phyloP scores from a whole-genome alignment of 2,329 filamentous ascomycete species.

The Diplodia seriata region DNA sequence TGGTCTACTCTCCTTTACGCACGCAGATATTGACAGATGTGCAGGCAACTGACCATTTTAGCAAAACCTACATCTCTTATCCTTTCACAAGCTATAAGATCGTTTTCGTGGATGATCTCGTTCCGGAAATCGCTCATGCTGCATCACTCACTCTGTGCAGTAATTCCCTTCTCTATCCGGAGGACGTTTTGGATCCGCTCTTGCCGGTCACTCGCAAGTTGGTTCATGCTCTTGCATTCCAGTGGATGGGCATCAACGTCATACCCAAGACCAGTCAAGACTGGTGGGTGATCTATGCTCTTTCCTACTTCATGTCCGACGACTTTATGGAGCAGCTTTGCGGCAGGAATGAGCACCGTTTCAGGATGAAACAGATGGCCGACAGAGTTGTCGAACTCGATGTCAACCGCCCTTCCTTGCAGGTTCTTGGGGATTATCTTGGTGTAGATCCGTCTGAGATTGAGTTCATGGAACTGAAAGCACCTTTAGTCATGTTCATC shows the following conservation, averaged over 20 bases:
- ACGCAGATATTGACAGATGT: slow-evolving; percentile 1
- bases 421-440: slow-evolving; percentile 77
- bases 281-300: slow-evolving; percentile 86
- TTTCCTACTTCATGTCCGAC: slow-evolving; percentile 94
- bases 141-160: slow-evolving; percentile 89
- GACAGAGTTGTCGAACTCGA: slow-evolving; percentile 85
- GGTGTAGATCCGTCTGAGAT: slow-evolving; percentile 83
- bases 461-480: slow-evolving; percentile 90
- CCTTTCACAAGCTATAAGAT: slow-evolving; percentile 92
- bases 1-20: slow-evolving; percentile 45
- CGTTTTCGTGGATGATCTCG: slow-evolving; percentile 90
- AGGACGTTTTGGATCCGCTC: slow-evolving; percentile 84
- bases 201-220: slow-evolving; percentile 81
- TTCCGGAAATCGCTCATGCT: slow-evolving; percentile 75
- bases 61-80: slow-evolving; percentile 85
- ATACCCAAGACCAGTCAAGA: slow-evolving; percentile 82
- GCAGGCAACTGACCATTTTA: slow-evolving; percentile 86
- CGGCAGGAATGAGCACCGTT: slow-evolving; percentile 94
- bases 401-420: slow-evolving; percentile 79
- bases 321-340: slow-evolving; percentile 88
- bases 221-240: slow-evolving; percentile 83
- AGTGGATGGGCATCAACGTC: slow-evolving; percentile 95
- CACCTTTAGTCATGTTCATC: slow-evolving; percentile 89
- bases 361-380: slow-evolving; percentile 82
- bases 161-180: slow-evolving; percentile 81